Base-by-base conservation (phyloP, 2,329 filamentous ascomycete genomes). In the Coleophoma cylindrospora region DNA sequence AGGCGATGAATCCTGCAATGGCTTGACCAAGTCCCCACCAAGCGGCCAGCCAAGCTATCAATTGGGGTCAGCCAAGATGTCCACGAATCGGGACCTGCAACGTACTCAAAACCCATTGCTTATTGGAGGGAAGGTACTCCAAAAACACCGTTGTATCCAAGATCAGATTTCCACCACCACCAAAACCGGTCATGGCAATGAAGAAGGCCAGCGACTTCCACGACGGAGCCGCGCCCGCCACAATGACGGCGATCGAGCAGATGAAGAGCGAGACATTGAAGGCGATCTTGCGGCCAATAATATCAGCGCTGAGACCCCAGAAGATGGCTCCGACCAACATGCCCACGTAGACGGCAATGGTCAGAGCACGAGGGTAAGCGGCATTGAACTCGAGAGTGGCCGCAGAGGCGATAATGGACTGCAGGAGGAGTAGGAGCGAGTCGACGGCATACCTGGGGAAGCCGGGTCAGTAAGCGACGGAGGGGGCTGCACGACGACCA, bases 261-360 rank as follows among this genome's bases (percentile, higher is more conserved):
- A 87, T 71, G 58, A 87, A 75, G 11, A 88, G 70, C 2, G 80
- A 82, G 19, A 80, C 68, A 59, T 88, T 88, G 69, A 89, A 89
- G 5, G 85, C 84, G 56, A 79, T 80, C 54, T 79, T 78, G 40
- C 85, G 74, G 6, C 84, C 85, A 53, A 88, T 82, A 34, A 88
- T 74, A 59, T 89, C 85, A 19, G 83, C 83, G 3, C 74, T 74
- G 32, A 86, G 66, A 2, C 84, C 84, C 84, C 84, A 89, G 66
- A 87, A 87, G 22, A 87, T 62, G 14, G 81, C 82, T 2, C 83
- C 79, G 0, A 70, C 54, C 47, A 75, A 70, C 70, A 75, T 75
- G 14, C 77, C 77, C 9, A 75, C 72, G 58, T 84, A 87, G 1
- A 74, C 76, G 5, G 84, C 77, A 45, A 87, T 76, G 2, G 78